Base-by-base conservation (phyloP, 345 rosid species). In the Punica granatum region DNA sequence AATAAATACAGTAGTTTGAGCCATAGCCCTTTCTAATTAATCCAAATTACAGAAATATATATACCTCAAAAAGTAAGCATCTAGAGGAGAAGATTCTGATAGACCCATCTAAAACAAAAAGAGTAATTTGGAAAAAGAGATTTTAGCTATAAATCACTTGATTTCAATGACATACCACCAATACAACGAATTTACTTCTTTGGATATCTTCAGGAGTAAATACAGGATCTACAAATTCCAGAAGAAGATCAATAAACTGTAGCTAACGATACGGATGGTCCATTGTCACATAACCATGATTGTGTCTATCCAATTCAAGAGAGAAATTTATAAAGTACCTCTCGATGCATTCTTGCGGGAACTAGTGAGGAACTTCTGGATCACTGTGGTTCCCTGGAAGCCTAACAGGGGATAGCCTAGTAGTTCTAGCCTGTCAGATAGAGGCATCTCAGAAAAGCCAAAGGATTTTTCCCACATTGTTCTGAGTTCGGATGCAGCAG, bases 391-490 rank as follows among this genome's bases (percentile, higher is more conserved):
- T 23, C 80, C 80, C 28, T 63, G 74, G 60, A 77, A 77, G 36
- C 46, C 74, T 67, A 77, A 36, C 10, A 77, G 65, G 14, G 76
- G 74, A 59, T 77, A 77, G 32, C 76, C 71, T 7, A 63, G 62
- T 32, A 77, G 69, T 28, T 73, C 58, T 9, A 42, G 36, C 67
- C 77, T 66, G 26, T 70, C 77, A 2, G 68, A 67, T 32, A 14
- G 65, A n/a, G 32, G 63, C 76, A 77, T 73, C 73, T 70, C 74
- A 7, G 67, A 66, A 46, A 77, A 77, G 21, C 80, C 80, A 44
- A 77, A 77, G 58, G 77, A 77, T 7, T 61, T 33, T 63, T 73
- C 80, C 80, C 80, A 77, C 7, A 70, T 69, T 26, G 75, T 63
- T 46, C 37, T 67, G 37, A 73, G 44, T 53, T 77, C 71, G 36